phyloP scores from a whole-genome alignment of 345 rosid species.

The Cochlearia excelsa region DNA sequence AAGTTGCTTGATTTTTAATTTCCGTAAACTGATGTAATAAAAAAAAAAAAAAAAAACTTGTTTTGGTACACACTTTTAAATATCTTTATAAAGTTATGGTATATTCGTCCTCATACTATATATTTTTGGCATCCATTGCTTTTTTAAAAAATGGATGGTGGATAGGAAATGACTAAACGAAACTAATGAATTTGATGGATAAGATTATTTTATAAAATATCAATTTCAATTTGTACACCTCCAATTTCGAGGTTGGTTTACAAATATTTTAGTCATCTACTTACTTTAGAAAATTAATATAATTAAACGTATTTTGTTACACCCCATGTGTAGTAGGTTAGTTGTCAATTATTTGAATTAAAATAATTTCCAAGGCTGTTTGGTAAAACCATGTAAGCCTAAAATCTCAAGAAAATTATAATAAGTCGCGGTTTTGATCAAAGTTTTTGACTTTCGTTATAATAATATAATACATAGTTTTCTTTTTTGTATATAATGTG shows the following conservation, averaged over 20 bases:
- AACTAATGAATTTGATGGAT: constrained; percentile 27
- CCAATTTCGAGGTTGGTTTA: constrained; percentile 13
- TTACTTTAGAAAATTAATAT: background rate
- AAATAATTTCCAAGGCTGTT: constrained; percentile 12
- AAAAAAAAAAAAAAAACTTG: background rate
- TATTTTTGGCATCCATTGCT: constrained; percentile 26
- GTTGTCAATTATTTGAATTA: constrained; percentile 3
- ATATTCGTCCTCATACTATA: no score
- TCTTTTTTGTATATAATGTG: constrained; percentile 18
- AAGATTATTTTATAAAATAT: constrained; percentile 16
- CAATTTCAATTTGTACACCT: constrained; percentile 21
- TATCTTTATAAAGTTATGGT: background rate
- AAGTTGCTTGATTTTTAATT: no score
- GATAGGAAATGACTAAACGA: constrained; percentile 16
- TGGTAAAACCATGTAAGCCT: constrained; percentile 10
- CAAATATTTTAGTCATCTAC: background rate
- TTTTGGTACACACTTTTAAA: no score
- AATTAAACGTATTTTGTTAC: background rate
- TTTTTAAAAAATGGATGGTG: constrained; percentile 32
- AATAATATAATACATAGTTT: background rate
- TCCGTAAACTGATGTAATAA: no score
- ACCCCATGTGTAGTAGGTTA: background rate
- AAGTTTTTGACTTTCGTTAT: constrained; percentile 2
- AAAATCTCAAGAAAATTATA: background rate
- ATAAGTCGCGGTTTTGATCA: constrained; percentile 13